Conservation (phyloP, 2,329 filamentous ascomycete species). For the Colletotrichum cordylinicola region DNA sequence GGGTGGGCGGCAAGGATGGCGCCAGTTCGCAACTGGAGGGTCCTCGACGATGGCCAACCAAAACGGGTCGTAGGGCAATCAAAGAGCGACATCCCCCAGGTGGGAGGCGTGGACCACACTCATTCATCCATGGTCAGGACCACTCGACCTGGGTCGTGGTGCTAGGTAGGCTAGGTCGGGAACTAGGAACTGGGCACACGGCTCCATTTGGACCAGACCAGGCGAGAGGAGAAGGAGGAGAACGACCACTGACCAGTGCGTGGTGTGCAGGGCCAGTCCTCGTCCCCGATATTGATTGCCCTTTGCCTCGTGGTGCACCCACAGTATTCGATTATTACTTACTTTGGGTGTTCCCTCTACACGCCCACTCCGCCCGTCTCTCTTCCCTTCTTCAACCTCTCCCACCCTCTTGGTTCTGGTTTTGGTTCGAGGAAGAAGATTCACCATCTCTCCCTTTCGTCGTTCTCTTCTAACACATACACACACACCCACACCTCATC, state of each 20-base stretch:
- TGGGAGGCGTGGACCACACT: not conserved
- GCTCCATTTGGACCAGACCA: not conserved
- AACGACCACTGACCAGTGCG: not conserved
- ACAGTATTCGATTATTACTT: slow-evolving; percentile 14
- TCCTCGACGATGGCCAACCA: not conserved
- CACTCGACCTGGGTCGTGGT: not conserved
- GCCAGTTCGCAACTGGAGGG: not conserved
- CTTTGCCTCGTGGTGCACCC: not conserved
- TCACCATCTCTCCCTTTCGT: not conserved
- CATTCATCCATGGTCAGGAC: not conserved
- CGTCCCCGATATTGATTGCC: not conserved
- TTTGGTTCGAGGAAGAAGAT: slow-evolving; percentile 5
- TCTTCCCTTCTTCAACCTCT: slow-evolving; percentile 1
- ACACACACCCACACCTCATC: not conserved
- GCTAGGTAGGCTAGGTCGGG: not conserved
- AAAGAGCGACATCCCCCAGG: slow-evolving; percentile 23
- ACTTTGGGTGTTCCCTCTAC: slow-evolving; percentile 9
- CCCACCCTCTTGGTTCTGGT: not conserved
- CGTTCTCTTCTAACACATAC: not conserved
- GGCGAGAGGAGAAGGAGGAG: not conserved
- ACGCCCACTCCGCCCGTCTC: not conserved
- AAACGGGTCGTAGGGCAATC: slow-evolving; percentile 13
- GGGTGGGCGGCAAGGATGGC: slow-evolving; percentile 13
- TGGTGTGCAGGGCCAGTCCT: not conserved
- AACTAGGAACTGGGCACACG: not conserved